Conservation (phyloP, 306 rosid species). For the Quercus rubra region DNA sequence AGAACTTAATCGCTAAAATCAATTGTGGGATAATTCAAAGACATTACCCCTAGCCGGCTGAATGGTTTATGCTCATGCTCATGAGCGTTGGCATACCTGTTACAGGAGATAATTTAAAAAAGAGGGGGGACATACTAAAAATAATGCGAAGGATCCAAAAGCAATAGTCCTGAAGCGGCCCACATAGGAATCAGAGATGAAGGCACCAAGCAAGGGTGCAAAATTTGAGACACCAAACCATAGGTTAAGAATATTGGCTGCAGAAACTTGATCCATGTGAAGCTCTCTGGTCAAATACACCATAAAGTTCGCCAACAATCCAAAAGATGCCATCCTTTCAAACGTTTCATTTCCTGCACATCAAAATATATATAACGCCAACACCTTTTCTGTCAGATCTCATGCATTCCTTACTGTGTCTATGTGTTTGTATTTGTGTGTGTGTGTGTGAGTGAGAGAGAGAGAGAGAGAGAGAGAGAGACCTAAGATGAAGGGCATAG, state of each 20-base stretch:
- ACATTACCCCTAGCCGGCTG: no score
- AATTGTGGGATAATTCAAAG: no score
- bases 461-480: background rate
- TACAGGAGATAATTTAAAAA: background rate
- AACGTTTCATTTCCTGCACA: slow-evolving; percentile 75
- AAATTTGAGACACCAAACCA: slow-evolving; percentile 67
- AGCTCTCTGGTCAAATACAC: slow-evolving; percentile 60
- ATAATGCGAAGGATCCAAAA: slow-evolving; percentile 47
- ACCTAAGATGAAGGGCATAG: slow-evolving; percentile 86
- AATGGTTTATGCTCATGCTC: no score
- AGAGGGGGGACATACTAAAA: slow-evolving; percentile 33
- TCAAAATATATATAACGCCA: background rate
- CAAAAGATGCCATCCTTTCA: slow-evolving; percentile 72
- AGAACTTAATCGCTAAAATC: no score
- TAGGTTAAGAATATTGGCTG: slow-evolving; percentile 54
- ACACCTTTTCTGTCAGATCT: background rate
- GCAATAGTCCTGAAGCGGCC: slow-evolving; percentile 86
- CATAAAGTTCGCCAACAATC: slow-evolving; percentile 74
- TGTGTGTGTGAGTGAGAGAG: background rate
- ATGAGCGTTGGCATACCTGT: no score
- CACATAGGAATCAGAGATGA: slow-evolving; percentile 65
- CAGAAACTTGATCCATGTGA: slow-evolving; percentile 70
- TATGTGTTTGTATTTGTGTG: background rate
- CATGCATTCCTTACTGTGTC: background rate
- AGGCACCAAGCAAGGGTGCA: slow-evolving; percentile 74